phyloP scores from a whole-genome alignment of 768 basidiomycete genomes.

The Udeniomyces megalosporus region DNA sequence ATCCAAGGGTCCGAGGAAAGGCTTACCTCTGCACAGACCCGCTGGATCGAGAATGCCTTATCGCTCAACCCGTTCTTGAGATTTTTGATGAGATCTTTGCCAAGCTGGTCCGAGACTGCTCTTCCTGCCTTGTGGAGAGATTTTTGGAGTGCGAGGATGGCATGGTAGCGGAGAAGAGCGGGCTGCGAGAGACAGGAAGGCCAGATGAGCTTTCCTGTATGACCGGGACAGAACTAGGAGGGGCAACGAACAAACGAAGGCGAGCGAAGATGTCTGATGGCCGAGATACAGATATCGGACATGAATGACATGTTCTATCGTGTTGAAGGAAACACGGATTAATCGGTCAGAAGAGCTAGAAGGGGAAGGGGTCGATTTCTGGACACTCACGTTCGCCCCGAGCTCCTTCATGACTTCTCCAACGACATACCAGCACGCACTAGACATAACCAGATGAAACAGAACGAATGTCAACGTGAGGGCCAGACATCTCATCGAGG shows the following conservation, averaged over 20 bases:
- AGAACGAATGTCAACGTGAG: background rate
- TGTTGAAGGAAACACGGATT: background rate
- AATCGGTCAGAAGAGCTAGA: background rate
- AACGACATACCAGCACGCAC: conserved; percentile 69
- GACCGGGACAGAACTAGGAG: background rate
- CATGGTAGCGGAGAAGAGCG: conserved; percentile 65
- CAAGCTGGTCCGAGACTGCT: conserved; percentile 59
- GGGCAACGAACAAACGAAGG: conserved; percentile 4
- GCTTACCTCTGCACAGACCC: conserved; percentile 60
- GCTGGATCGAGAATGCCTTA: conserved; percentile 68
- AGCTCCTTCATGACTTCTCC: conserved; percentile 75
- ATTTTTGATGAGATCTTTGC: conserved; percentile 71
- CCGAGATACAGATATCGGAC: conserved; percentile 56
- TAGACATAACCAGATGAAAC: conserved; percentile 24
- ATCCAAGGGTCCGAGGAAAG: background rate
- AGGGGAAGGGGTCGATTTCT: no score
- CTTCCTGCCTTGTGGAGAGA: conserved; percentile 62
- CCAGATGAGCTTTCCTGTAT: no score
- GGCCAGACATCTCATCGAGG: background rate
- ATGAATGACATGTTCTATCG: conserved; percentile 84
- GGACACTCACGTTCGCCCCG: conserved; percentile 55
- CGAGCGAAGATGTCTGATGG: conserved; percentile 55
- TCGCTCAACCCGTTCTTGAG: conserved; percentile 59
- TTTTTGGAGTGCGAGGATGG: conserved; percentile 60
- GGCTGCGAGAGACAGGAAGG: conserved; percentile 37